Conservation (phyloP, 805 yeast species). For the Lipomyces sp. region DNA sequence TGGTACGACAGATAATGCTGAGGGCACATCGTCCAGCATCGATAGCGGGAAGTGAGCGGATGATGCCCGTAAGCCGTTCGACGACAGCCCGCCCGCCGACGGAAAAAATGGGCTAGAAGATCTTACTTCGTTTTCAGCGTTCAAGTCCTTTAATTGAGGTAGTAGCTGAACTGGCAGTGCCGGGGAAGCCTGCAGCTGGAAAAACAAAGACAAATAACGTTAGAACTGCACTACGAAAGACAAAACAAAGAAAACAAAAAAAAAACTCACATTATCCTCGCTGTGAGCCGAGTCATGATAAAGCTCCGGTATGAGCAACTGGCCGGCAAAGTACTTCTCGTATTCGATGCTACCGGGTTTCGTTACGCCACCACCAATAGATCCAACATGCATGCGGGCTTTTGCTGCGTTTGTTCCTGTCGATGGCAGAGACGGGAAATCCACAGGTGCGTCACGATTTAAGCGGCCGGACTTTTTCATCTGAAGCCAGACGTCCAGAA, state of each 20-base stretch:
- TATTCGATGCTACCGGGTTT: slow-evolving; percentile 10
- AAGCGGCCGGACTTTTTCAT: slow-evolving; percentile 16
- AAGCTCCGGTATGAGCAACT: slow-evolving; percentile 8
- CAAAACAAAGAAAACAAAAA: not conserved
- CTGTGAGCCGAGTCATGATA: not conserved
- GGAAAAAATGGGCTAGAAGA: slow-evolving; percentile 15
- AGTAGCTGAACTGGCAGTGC: slow-evolving; percentile 1
- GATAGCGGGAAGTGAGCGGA: not conserved
- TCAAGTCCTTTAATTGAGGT: not conserved
- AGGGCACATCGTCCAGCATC: not conserved
- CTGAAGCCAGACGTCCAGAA: slow-evolving; percentile 12
- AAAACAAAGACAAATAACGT: not conserved
- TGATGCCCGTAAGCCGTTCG: not conserved
- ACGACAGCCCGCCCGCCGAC: not conserved
- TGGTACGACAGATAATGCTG: not conserved
- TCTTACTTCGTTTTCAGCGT: not conserved
- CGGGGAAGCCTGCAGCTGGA: not conserved
- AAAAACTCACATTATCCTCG: slow-evolving; percentile 1
- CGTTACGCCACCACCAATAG: slow-evolving; percentile 5
- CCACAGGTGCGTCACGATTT: not conserved
- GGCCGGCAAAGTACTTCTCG: slow-evolving; percentile 9
- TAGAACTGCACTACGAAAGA: not conserved
- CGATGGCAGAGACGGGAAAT: slow-evolving; percentile 7
- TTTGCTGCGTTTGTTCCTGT: slow-evolving; percentile 6
- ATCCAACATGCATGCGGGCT: slow-evolving; percentile 5